phyloP scores from a whole-genome alignment of 2,329 filamentous ascomycete genomes.

The Sclerotiophoma versabilis region DNA sequence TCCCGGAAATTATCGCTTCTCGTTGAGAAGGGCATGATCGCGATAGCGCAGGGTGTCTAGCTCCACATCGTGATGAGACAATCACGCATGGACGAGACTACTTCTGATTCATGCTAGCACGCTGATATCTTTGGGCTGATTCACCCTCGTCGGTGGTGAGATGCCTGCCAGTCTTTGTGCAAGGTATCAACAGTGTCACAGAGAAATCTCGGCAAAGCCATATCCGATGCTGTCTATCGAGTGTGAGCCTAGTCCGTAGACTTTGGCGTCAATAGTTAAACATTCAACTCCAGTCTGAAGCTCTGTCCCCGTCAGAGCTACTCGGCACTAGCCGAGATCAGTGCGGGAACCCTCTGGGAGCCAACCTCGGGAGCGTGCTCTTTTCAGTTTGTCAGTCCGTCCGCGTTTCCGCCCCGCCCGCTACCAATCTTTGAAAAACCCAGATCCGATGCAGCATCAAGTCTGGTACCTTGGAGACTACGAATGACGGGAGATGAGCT shows the following conservation, averaged over 20 bases:
- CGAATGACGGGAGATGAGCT: not conserved
- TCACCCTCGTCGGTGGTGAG: conserved; percentile 14
- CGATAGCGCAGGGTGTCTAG: conserved; percentile 27
- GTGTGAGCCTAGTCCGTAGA: not conserved
- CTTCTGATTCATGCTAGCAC: conserved; percentile 31
- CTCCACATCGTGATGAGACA: conserved; percentile 32
- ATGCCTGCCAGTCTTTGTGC: conserved; percentile 6
- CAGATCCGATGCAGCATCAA: conserved; percentile 18
- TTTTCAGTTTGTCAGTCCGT: conserved; percentile 30
- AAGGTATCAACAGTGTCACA: conserved; percentile 5
- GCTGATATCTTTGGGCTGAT: conserved; percentile 19
- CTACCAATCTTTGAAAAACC: conserved; percentile 27
- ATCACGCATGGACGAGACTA: conserved; percentile 21
- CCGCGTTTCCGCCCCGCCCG: conserved; percentile 44
- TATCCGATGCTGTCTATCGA: not conserved
- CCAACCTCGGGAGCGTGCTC: conserved; percentile 44
- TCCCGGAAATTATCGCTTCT: conserved; percentile 20
- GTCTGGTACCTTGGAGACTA: conserved; percentile 1
- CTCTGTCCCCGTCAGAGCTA: conserved; percentile 18
- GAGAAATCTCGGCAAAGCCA: not conserved
- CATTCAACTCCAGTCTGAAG: conserved; percentile 4
- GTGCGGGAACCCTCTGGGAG: conserved; percentile 34
- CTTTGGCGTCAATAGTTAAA: conserved; percentile 2
- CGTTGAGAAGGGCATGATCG: conserved; percentile 26
- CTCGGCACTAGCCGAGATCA: conserved; percentile 37